Evolutionary conservation across 208 protist genomes (phyloP).

Genomic region (Borovskyia barvae): DNA sequence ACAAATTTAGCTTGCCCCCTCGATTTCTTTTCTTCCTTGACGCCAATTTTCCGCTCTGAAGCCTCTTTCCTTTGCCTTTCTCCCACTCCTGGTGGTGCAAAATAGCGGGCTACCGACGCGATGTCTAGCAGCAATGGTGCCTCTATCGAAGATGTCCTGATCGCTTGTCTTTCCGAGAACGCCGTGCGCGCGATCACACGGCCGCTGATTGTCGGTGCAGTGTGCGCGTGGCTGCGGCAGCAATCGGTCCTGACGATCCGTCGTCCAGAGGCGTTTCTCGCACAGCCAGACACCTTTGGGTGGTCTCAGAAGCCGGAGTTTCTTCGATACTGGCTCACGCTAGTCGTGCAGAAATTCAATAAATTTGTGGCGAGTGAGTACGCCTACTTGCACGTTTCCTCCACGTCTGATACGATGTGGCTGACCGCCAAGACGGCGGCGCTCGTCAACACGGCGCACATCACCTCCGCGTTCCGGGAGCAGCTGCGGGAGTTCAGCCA

Average conservation of each 20-base stretch:
- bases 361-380: conserved; percentile 50
- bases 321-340: conserved; percentile 10
- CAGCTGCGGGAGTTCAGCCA: conserved; percentile 2
- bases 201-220: not conserved
- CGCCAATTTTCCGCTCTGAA: not conserved
- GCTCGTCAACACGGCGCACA: conserved; percentile 26
- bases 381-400: conserved; percentile 21
- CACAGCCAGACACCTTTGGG: conserved; percentile 18
- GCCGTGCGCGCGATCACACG: not conserved
- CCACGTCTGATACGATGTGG: conserved; percentile 20
- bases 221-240: conserved; percentile 8
- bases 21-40: not conserved
- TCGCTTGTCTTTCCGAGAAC: not conserved
- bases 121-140: not conserved
- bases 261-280: conserved; percentile 12
- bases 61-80: not conserved
- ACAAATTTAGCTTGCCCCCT: not conserved
- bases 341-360: conserved; percentile 32
- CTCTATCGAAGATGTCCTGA: conserved; percentile 16
- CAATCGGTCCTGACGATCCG: conserved; percentile 2
- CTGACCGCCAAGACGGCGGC: conserved; percentile 30
- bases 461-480: conserved; percentile 16
- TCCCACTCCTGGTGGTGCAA: not conserved
- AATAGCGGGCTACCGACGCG: not conserved
- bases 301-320: conserved; percentile 10